Percentiles rank a stretch among this genome's conserved stretches.
phyloP scores from a whole-genome alignment of 2,329 filamentous ascomycete species.

The Aspergillus thermomutatus region DNA sequence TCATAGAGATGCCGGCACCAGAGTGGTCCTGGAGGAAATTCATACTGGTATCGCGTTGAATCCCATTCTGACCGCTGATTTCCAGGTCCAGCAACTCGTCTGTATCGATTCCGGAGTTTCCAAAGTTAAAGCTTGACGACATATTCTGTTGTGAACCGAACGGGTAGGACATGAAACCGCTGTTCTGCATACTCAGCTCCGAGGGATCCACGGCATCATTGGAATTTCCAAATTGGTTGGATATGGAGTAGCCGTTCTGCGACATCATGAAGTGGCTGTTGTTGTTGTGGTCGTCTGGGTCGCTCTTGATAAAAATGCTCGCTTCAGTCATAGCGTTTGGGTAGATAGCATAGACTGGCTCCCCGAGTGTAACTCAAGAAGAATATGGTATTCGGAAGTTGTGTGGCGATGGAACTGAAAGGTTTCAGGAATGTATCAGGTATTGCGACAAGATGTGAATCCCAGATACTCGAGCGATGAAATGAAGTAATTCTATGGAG shows the following conservation, averaged over 20 bases:
- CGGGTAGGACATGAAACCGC: constrained; percentile 52
- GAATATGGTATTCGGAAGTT: neutral
- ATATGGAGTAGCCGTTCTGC: constrained; percentile 50
- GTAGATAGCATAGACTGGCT: neutral
- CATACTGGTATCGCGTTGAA: constrained; percentile 32
- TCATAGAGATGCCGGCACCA: constrained; percentile 52
- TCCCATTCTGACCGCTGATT: constrained; percentile 40
- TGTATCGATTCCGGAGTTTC: constrained; percentile 76
- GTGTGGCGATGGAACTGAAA: neutral
- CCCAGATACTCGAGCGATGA: neutral
- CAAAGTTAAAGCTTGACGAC: constrained; percentile 70
- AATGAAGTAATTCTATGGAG: neutral
- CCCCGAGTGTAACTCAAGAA: neutral
- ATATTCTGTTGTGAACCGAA: constrained; percentile 64
- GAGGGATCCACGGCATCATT: constrained; percentile 75
- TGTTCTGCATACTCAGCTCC: constrained; percentile 68
- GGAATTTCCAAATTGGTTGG: constrained; percentile 53
- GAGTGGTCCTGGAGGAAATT: constrained; percentile 50
- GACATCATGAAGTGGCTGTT: constrained; percentile 47
- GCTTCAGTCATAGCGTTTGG: constrained; percentile 49
- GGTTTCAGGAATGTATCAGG: neutral
- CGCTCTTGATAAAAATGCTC: constrained; percentile 64
- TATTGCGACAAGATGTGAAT: neutral
- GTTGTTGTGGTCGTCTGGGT: constrained; percentile 62
- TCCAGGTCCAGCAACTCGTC: constrained; percentile 76